These are phyloP conservation scores for Aspergillus nidulans DNA, from an alignment of 495 filamentous ascomycete genomes.

Conservation along the genomic window DNA sequence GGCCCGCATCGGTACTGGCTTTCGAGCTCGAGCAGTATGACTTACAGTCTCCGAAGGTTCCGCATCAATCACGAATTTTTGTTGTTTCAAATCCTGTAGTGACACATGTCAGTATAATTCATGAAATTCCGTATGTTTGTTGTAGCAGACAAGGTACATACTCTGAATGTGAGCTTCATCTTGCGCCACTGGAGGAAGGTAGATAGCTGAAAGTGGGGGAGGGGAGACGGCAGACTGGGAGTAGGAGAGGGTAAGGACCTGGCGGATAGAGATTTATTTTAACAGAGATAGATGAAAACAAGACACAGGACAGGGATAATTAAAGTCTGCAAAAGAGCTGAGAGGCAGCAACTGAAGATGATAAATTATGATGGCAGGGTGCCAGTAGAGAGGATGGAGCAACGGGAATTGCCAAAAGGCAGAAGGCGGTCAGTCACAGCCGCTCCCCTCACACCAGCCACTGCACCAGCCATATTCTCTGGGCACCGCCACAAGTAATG, in stretches of 20 bases:
- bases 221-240: not conserved
- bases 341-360: slow-evolving; percentile 14
- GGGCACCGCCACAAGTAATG: not conserved
- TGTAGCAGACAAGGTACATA: slow-evolving; percentile 29
- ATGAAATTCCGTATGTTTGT: slow-evolving; percentile 11
- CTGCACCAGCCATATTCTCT: not conserved
- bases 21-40: slow-evolving; percentile 10
- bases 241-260: not conserved
- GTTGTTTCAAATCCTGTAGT: slow-evolving; percentile 87
- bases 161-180: slow-evolving; percentile 87
- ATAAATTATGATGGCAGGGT: slow-evolving; percentile 18
- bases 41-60: slow-evolving; percentile 90
- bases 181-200: slow-evolving; percentile 35
- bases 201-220: slow-evolving; percentile 15
- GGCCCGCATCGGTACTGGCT: slow-evolving; percentile 24
- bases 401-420: not conserved
- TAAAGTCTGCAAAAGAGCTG: slow-evolving; percentile 3
- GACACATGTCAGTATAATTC: slow-evolving; percentile 14
- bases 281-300: not conserved
- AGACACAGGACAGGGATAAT: not conserved
- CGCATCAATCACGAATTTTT: slow-evolving; percentile 92
- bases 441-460: not conserved
- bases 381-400: not conserved
- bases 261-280: not conserved
- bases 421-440: not conserved